Evolutionary conservation across 352 stramenopile genomes (phyloP).

Genomic region (Thalassiosira sp.): DNA sequence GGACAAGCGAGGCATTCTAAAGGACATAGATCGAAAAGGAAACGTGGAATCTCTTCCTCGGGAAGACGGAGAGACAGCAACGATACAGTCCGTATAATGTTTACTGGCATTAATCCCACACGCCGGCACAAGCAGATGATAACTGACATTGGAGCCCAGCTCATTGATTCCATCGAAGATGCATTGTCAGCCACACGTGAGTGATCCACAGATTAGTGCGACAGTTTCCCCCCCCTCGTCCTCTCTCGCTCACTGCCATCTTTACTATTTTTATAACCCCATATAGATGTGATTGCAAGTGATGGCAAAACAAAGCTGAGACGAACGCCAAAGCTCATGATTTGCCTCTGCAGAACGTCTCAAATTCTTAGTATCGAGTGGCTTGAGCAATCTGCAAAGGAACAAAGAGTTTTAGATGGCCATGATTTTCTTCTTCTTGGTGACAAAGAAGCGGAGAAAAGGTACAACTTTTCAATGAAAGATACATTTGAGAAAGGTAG

Average conservation of each 20-base stretch:
- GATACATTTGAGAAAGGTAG: slow-evolving; percentile 54
- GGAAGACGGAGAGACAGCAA: slow-evolving; percentile 3
- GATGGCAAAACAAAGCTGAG: slow-evolving; percentile 52
- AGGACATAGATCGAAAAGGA: slow-evolving; percentile 17
- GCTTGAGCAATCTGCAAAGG: slow-evolving; percentile 52
- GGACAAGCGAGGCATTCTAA: slow-evolving; percentile 4
- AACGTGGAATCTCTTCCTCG: slow-evolving; percentile 8
- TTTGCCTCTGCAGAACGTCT: slow-evolving; percentile 53
- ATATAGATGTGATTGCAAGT: slow-evolving; percentile 56
- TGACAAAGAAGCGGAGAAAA: slow-evolving; percentile 56
- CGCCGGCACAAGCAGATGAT: slow-evolving; percentile 50
- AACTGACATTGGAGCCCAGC: slow-evolving; percentile 42
- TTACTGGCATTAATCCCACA: slow-evolving; percentile 45
- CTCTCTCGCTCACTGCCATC: neutral
- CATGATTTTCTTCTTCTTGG: slow-evolving; percentile 45
- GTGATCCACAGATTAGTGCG: neutral
- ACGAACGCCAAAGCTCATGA: slow-evolving; percentile 73
- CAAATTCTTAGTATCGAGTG: slow-evolving; percentile 60
- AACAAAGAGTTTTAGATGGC: slow-evolving; percentile 23
- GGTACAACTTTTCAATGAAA: slow-evolving; percentile 65
- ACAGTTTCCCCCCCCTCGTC: neutral
- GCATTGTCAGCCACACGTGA: slow-evolving; percentile 45
- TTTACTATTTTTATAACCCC: neutral
- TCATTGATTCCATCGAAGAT: slow-evolving; percentile 53
- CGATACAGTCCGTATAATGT: slow-evolving; percentile 42